Percentiles rank a stretch among this genome's conserved stretches.
Conservation (phyloP, 495 filamentous ascomycete species). For the Aspergillus diversus region DNA sequence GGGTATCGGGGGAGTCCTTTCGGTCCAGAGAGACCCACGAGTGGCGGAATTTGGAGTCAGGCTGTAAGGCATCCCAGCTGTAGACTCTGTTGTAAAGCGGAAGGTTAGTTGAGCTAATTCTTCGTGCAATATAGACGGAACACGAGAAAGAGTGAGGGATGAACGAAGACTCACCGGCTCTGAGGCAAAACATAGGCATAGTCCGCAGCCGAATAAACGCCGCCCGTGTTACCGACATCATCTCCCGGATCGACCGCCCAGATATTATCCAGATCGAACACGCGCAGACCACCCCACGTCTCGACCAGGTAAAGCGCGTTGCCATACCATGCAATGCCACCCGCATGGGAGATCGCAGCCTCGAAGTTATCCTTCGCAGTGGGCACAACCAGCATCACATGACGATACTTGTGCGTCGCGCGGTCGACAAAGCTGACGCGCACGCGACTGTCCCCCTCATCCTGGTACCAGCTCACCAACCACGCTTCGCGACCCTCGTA, state of each 20-base stretch:
- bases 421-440: conserved; percentile 42
- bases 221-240: conserved; percentile 29
- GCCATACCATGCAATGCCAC: conserved; percentile 42
- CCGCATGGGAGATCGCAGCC: conserved; percentile 34
- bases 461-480: conserved; percentile 44
- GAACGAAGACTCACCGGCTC: conserved; percentile 20
- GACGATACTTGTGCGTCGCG: conserved; percentile 37
- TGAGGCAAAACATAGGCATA: conserved; percentile 37
- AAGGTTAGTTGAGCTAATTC: neutral
- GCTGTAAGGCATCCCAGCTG: conserved; percentile 22
- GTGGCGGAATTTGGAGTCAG: conserved; percentile 28
- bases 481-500: conserved; percentile 39
- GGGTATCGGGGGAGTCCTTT: conserved; percentile 27
- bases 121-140: neutral
- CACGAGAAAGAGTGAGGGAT: no score
- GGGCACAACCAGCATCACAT: conserved; percentile 42
- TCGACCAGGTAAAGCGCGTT: conserved; percentile 38
- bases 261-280: conserved; percentile 38
- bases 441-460: conserved; percentile 34
- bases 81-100: conserved; percentile 12
- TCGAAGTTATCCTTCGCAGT: conserved; percentile 34
- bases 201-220: conserved; percentile 34
- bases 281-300: conserved; percentile 33
- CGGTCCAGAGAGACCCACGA: conserved; percentile 30
- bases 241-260: conserved; percentile 37